Conservation (phyloP, 2,329 filamentous ascomycete species). For the Scedosporium apiospermum region DNA sequence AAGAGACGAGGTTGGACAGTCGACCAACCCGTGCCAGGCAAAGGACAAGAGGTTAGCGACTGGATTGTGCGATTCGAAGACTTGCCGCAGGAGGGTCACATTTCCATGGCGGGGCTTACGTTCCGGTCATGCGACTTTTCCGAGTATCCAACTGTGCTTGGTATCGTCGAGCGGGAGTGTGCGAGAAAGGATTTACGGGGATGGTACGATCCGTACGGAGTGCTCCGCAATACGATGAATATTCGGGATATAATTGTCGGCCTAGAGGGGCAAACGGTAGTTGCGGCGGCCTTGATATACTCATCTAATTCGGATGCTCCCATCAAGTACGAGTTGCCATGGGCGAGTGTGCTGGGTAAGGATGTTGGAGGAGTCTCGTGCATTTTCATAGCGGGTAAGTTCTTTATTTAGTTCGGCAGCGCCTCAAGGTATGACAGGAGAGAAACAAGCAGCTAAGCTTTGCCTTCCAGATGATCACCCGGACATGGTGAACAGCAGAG, state of each 20-base stretch:
- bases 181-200: slow-evolving; percentile 37
- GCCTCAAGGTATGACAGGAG: background rate
- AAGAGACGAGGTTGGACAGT: slow-evolving; percentile 43
- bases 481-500: slow-evolving; percentile 31
- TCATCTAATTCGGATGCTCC: slow-evolving; percentile 34
- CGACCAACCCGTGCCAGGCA: slow-evolving; percentile 30
- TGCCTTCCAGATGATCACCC: slow-evolving; percentile 29
- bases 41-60: slow-evolving; percentile 41
- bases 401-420: background rate
- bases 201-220: slow-evolving; percentile 51
- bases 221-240: slow-evolving; percentile 35
- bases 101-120: slow-evolving; percentile 29
- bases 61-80: slow-evolving; percentile 44
- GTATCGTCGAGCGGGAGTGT: slow-evolving; percentile 39
- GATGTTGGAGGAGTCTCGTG: slow-evolving; percentile 51
- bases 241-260: slow-evolving; percentile 46
- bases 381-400: slow-evolving; percentile 47
- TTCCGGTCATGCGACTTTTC: slow-evolving; percentile 34
- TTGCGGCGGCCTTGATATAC: slow-evolving; percentile 47
- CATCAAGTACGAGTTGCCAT: slow-evolving; percentile 42
- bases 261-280: slow-evolving; percentile 35
- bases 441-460: background rate
- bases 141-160: slow-evolving; percentile 37
- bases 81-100: slow-evolving; percentile 27
- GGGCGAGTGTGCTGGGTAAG: slow-evolving; percentile 38